A percentile compares a stretch with the other conserved stretches of the same genome.
Evolutionary conservation across 1,284 basidiomycete genomes (phyloP).

Genomic region (Sporisorium graminicola): DNA sequence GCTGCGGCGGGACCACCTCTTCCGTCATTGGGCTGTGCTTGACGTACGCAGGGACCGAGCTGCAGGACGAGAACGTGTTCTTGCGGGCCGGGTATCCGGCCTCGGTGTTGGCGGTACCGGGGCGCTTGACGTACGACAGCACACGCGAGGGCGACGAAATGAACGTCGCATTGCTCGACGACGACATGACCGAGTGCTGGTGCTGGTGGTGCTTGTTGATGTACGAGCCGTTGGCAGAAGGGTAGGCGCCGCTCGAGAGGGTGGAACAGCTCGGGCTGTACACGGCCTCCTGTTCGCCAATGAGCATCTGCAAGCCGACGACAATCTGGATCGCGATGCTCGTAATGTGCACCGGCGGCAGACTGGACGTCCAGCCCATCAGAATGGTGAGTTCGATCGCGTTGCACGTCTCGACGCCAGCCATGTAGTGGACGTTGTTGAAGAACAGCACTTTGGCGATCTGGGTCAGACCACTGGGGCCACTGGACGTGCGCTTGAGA

Average conservation of each 20-base stretch:
- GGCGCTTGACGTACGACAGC: slow-evolving; percentile 36
- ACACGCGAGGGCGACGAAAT: neutral
- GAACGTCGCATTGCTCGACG: slow-evolving; percentile 16
- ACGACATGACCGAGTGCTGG: neutral
- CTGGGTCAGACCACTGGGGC: slow-evolving; percentile 34
- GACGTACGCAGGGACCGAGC: slow-evolving; percentile 23
- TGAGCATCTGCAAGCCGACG: slow-evolving; percentile 42
- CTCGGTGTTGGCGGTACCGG: slow-evolving; percentile 26
- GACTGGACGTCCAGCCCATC: slow-evolving; percentile 23
- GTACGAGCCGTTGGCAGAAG: slow-evolving; percentile 10
- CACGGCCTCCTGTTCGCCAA: slow-evolving; percentile 50
- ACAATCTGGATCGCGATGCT: slow-evolving; percentile 43
- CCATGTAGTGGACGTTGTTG: slow-evolving; percentile 57
- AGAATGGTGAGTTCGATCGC: slow-evolving; percentile 34
- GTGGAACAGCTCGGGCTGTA: slow-evolving; percentile 35
- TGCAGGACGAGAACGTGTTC: slow-evolving; percentile 25
- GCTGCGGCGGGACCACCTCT: slow-evolving; percentile 5
- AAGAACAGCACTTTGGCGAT: slow-evolving; percentile 42
- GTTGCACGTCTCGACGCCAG: slow-evolving; percentile 37
- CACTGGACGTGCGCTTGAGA: slow-evolving; percentile 31
- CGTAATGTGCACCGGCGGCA: slow-evolving; percentile 36
- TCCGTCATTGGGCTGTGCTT: slow-evolving; percentile 2
- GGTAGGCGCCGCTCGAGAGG: slow-evolving; percentile 9
- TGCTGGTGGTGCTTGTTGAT: slow-evolving; percentile 14
- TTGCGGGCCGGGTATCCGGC: slow-evolving; percentile 10